Evolutionary conservation across 345 rosid genomes (phyloP).

Genomic region (Citrus reticulata): DNA sequence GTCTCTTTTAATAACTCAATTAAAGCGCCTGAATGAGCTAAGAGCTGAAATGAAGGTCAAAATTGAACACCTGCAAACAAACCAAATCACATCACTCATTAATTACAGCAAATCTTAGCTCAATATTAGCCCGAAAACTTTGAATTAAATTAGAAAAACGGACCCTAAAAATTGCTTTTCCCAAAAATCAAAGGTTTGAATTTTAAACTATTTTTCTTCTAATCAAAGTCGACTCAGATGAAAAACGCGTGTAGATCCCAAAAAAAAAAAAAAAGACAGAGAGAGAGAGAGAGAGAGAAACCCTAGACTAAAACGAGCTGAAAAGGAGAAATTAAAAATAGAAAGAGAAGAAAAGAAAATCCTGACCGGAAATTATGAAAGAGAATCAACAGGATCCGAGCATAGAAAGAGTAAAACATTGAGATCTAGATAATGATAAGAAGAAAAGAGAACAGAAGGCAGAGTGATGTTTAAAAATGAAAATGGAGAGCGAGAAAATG

Average conservation of each 20-base stretch:
- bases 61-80: slow-evolving; percentile 36
- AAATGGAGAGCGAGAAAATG: background rate
- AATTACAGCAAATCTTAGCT: background rate
- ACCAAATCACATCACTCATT: background rate
- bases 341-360: background rate
- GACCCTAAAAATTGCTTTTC: slow-evolving; percentile 13
- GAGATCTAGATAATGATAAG: slow-evolving; percentile 12
- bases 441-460: background rate
- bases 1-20: slow-evolving; percentile 19
- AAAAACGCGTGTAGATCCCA: background rate
- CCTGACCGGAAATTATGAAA: slow-evolving; percentile 32
- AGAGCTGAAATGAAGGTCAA: slow-evolving; percentile 25
- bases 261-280: background rate
- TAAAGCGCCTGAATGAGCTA: slow-evolving; percentile 31
- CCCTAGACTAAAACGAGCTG: background rate
- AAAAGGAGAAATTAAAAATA: background rate
- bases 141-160: background rate
- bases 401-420: slow-evolving; percentile 37
- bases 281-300: background rate
- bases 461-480: slow-evolving; percentile 1
- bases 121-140: background rate
- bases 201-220: background rate
- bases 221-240: background rate
- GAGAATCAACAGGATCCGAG: slow-evolving; percentile 32
- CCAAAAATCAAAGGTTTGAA: background rate